These are phyloP conservation scores for Clitopilus passeckerianus DNA, from an alignment of 768 basidiomycete species.

Conservation along the genomic window DNA sequence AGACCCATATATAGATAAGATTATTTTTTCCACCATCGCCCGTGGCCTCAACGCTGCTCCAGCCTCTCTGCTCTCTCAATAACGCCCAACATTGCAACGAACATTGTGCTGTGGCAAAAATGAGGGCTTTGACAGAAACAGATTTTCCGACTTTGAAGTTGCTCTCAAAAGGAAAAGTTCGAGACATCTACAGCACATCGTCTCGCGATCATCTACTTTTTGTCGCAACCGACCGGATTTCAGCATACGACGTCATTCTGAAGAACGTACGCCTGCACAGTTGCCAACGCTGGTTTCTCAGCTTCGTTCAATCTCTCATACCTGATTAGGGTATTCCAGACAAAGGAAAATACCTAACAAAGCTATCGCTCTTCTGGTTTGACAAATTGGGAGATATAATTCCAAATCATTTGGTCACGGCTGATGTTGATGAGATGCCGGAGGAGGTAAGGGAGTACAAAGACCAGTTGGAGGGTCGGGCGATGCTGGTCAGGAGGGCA, in stretches of 20 bases:
- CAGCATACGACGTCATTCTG: conserved; percentile 94
- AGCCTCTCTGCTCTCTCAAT: neutral
- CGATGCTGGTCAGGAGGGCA: conserved; percentile 90
- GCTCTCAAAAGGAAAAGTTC: conserved; percentile 89
- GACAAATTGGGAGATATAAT: conserved; percentile 71
- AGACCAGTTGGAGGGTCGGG: conserved; percentile 73
- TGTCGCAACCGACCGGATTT: conserved; percentile 93
- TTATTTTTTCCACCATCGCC: neutral
- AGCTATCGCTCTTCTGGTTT: conserved; percentile 96
- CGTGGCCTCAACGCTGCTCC: neutral
- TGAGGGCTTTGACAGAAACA: conserved; percentile 45
- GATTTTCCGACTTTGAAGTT: conserved; percentile 60
- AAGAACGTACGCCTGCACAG: conserved; percentile 64
- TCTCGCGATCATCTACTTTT: conserved; percentile 77
- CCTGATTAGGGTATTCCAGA: conserved; percentile 81
- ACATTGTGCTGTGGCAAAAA: neutral
- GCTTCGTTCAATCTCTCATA: neutral
- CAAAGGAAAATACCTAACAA: conserved; percentile 87
- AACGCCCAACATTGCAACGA: neutral
- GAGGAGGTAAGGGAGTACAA: conserved; percentile 67
- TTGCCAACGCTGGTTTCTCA: neutral
- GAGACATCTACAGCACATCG: conserved; percentile 85
- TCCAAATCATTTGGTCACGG: conserved; percentile 86
- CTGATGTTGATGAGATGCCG: conserved; percentile 78
- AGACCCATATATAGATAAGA: neutral